Conservation (phyloP, 2,329 filamentous ascomycete genomes). For the Botrytis aclada region DNA sequence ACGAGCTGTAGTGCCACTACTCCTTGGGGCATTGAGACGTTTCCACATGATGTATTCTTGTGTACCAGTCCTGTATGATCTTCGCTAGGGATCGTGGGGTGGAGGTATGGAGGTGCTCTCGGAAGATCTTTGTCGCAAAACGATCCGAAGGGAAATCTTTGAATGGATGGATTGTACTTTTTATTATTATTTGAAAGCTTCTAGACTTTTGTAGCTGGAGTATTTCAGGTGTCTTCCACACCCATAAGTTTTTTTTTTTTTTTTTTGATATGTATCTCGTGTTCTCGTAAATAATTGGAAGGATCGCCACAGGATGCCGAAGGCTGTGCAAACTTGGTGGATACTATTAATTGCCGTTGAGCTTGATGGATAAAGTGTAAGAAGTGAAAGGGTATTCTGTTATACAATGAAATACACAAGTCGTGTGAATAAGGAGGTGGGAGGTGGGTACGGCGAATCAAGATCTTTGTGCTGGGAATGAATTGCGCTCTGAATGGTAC, state of each 20-base stretch:
- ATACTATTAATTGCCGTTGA: neutral
- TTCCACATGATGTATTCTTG: constrained; percentile 50
- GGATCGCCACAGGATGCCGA: constrained; percentile 14
- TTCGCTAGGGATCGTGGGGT: constrained; percentile 21
- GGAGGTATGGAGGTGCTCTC: neutral
- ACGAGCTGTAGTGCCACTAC: constrained; percentile 36
- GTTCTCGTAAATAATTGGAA: constrained; percentile 18
- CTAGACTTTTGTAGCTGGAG: constrained; percentile 7
- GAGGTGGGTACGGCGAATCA: neutral
- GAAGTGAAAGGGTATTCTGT: neutral
- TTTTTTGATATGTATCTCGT: constrained; percentile 18
- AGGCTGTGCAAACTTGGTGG: constrained; percentile 13
- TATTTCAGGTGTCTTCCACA: neutral
- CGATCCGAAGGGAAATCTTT: neutral
- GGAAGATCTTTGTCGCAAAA: constrained; percentile 10
- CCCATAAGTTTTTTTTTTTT: neutral
- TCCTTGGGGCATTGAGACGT: constrained; percentile 41
- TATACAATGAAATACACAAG: constrained; percentile 1
- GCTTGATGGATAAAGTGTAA: neutral
- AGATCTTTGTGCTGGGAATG: too few species aligned
- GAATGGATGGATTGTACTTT: neutral
- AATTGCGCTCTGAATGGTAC: neutral
- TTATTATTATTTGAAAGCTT: neutral
- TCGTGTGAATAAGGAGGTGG: neutral
- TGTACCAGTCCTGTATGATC: constrained; percentile 27